Evolutionary conservation across 2,329 filamentous ascomycete genomes (phyloP).

Genomic region (Thielaviopsis euricoi): DNA sequence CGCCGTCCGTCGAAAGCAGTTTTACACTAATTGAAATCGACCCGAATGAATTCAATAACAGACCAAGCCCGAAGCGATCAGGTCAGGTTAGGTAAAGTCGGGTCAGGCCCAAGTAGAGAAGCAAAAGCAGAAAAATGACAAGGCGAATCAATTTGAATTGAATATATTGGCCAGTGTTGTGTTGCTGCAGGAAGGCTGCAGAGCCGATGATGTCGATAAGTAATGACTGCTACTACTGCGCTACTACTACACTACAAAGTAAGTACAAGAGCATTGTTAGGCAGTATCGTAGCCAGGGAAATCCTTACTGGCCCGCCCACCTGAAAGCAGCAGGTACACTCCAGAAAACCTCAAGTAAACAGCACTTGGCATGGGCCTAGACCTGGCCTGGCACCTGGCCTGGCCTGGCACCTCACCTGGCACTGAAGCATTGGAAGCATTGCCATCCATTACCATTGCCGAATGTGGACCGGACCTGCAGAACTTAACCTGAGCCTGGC

Average conservation of each 20-base stretch:
- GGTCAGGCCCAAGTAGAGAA: neutral
- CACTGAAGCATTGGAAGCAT: too few species aligned
- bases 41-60: neutral
- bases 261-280: too few species aligned
- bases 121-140: neutral
- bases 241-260: too few species aligned
- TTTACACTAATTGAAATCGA: neutral
- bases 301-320: neutral
- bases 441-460: too few species aligned
- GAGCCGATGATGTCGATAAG: constrained; percentile 5
- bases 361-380: neutral
- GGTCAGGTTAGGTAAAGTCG: too few species aligned
- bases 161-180: neutral
- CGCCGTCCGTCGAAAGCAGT: neutral
- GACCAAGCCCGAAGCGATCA: neutral
- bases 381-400: neutral
- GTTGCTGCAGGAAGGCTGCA: constrained; percentile 8
- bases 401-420: neutral
- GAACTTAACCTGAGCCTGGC: neutral
- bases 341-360: too few species aligned
- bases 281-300: neutral
- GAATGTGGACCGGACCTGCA: too few species aligned
- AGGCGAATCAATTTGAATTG: constrained; percentile 1
- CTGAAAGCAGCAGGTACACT: neutral
- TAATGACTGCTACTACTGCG: too few species aligned